Evolutionary conservation across 805 yeast genomes (phyloP).

Genomic region (Kodamaea nitidulidarum): DNA sequence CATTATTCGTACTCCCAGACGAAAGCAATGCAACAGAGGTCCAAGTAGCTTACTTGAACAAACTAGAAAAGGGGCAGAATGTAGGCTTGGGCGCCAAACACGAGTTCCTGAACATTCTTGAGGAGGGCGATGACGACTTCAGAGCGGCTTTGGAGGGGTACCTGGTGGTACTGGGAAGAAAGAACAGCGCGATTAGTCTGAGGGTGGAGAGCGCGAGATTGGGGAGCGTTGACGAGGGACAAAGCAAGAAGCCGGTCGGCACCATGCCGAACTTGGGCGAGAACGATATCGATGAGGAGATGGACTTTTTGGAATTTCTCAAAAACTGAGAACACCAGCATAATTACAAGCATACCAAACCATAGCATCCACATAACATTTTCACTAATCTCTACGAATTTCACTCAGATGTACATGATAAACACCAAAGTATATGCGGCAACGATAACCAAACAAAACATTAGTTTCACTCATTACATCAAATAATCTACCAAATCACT

Average conservation of each 20-base stretch:
- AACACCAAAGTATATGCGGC: too few relatives aligned
- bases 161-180: slow-evolving; percentile 11
- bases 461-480: too few relatives aligned
- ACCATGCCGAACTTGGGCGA: too few relatives aligned
- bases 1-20: slow-evolving; percentile 44
- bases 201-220: not conserved
- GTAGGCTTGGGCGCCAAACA: slow-evolving; percentile 17
- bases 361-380: too few relatives aligned
- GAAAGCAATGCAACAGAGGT: slow-evolving; percentile 26
- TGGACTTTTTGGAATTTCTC: not conserved
- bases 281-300: slow-evolving; percentile 12
- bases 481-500: too few relatives aligned
- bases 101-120: slow-evolving; percentile 37
- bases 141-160: slow-evolving; percentile 26
- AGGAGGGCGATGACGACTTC: slow-evolving; percentile 16
- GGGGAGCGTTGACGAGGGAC: slow-evolving; percentile 16
- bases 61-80: slow-evolving; percentile 1
- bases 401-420: too few relatives aligned
- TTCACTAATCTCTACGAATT: too few relatives aligned
- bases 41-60: slow-evolving; percentile 15
- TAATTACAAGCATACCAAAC: too few relatives aligned
- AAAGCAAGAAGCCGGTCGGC: too few relatives aligned
- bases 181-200: not conserved
- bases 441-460: too few relatives aligned
- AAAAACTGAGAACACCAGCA: too few relatives aligned